Evolutionary conservation across 2,329 filamentous ascomycete genomes (phyloP), one percentile per base, ranked within the genome.

Genomic region (Periconia sp.): DNA sequence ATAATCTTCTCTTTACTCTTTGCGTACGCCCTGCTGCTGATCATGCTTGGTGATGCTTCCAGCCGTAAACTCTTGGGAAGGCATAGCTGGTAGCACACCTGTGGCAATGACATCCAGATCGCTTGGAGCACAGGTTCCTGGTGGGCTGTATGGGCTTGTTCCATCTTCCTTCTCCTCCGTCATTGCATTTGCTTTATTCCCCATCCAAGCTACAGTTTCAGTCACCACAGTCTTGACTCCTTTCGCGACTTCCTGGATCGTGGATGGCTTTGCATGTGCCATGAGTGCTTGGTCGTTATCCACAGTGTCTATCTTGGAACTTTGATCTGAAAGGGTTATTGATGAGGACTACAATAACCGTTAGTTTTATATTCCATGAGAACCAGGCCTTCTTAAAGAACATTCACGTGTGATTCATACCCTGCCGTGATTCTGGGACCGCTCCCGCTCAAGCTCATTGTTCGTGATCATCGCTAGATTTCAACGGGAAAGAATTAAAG

Each of bases 101-200:
- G 53, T 64, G 1, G 65, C 69, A 44, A 74, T 71, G 0, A 57
- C 56, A 58, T 73, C 71, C 13, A 74, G 55, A 47, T 74, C 70
- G 8, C 65, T 70, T 15, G 65, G 64, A 14, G 61, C 61, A 50
- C 70, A 72, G 14, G 65, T 72, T 13, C 62, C 65, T 5, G 62
- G 65, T 19, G 64, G 70, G 6, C 61, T 49, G 30, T 73, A 74
- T 2, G 69, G 71, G 13, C 69, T 70, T n/a, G 61, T 56, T 20
- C 54, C 58, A 19, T 67, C 62, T 27, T 66, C 56, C 8, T 60
- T 23, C n/a, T 57, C 54, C 15, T 41, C 50, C 27, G 58, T 53
- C 41, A 73, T 45, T 13, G 60, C 52, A 10, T 63, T 61, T 14
- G 54, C 62, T 35, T 69, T 70, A 44, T 64, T 55, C 49, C 69